Evolutionary conservation across 2,329 filamentous ascomycete genomes (phyloP), one percentile per base, ranked within the genome.

Genomic region (Setomelanomma holmii): DNA sequence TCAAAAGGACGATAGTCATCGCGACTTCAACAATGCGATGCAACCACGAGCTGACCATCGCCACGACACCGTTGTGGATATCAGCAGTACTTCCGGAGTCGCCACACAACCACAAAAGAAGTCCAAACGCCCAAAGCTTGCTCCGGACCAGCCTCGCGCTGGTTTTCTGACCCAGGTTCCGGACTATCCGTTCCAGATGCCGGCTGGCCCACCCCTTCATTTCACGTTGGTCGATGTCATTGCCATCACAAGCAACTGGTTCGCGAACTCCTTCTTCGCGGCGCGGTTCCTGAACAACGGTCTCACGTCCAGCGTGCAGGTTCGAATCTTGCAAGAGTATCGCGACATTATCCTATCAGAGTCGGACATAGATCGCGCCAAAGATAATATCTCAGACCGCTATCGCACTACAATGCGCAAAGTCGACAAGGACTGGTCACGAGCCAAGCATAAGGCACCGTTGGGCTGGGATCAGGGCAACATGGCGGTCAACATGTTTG

Each of bases 331-430:
- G 8, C 35, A 63, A 1, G 47, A 59, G 14, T 40, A 66, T 39
- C 52, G 55, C 1, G 8, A 56, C 4, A 38, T 59, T 4, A n/a
- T 40, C 1, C 19, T 61, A 16, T 12, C 33, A 8, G n/a, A 41
- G 1, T 4, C 24, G 0, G 52, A 63, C 12, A 23, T 12, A n/a
- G 41, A 48, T 12, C 58, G 51, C 8, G 55, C 55, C 1, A 48
- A 51, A 1, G 55, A 61, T 30, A 39, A 45, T 2, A 40, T 64
- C n/a, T 47, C 61, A 2, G 55, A 61, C 19, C 40, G 44, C 1
- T 64, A 66, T 23, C 61, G 60, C 10, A 57, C 46, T 22, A 39
- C 42, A 8, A 64, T 66, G 63, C 57, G 63, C 10, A 52, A 42
- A 10, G 16, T 19, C 0, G 2, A 38, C 5, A 17, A 20, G 4